Evolutionary conservation across 2,329 filamentous ascomycete species (phyloP), one percentile per base, ranked within the genome.

Genomic region (Paraconiothyrium brasiliense): DNA sequence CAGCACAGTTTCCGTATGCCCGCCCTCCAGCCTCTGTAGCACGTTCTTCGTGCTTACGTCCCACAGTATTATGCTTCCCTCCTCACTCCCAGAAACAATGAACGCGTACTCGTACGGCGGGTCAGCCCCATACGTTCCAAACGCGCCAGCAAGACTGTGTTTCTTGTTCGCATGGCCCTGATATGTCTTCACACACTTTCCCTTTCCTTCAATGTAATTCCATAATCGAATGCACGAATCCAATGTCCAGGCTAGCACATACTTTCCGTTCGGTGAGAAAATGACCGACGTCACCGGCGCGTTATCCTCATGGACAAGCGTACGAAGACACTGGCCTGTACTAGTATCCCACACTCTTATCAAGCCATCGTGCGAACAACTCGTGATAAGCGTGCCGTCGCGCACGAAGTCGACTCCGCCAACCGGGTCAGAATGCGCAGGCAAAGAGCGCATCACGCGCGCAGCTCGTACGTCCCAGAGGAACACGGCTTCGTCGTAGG

Each of bases 401-500:
- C 90, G 84, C 61, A 94, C 92, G 73, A 99, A 97, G 76, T 97
- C 94, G 10, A 99, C 94, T 0, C 94, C 93, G 58, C 91, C 90
- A 1, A 99, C 94, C 0, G 95, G 95, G 76, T 99, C 95, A 32
- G 93, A 97, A 73, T 99, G 95, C 2, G 95, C 95, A 1, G 95
- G 95, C 41, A 99, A 81, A 64, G 91, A 94, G 58, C 93, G 87
- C 93, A 99, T 97, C 37, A 95, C 84, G 24, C 90, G 85, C 0
- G 93, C 94, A 0, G 93, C 92, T 14, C 95, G 87, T 14, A 98
- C 92, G 78, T 99, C 95, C 95, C 95, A 99, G 5, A 99, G 81
- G 67, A 97, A 97, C 0, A 99, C 93, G 4, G 95, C 95, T 82
- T 99, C 95, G 69, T 99, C 95, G 79, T 97, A 98, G 66, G 92